phyloP scores from a whole-genome alignment of 208 protist genomes.

The Trypanosoma vivax region DNA sequence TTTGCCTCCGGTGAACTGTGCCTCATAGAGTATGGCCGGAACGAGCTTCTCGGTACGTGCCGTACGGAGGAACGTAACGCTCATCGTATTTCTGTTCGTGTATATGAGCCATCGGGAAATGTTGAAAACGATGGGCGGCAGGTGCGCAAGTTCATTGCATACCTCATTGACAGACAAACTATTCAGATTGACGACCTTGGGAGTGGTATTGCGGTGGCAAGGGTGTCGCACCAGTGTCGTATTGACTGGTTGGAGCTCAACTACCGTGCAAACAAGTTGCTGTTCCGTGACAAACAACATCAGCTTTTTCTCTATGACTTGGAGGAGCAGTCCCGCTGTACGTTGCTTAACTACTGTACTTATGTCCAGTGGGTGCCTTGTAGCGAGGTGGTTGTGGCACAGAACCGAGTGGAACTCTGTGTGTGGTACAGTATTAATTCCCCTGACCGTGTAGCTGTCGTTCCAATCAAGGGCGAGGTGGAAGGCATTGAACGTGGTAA shows the following conservation, averaged over 20 bases:
- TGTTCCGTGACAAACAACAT: constrained; percentile 96
- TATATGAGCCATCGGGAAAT: constrained; percentile 45
- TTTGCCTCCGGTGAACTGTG: constrained; percentile 95
- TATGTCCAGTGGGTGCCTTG: constrained; percentile 98
- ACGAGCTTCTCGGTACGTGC: constrained; percentile 92
- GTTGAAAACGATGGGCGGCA: constrained; percentile 11
- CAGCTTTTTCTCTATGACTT: constrained; percentile 94
- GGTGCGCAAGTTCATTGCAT: constrained; percentile 90
- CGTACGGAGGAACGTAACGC: constrained; percentile 95
- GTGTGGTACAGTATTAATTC: constrained; percentile 97
- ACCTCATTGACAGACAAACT: constrained; percentile 94
- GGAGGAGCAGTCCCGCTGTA: constrained; percentile 73
- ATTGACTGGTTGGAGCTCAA: constrained; percentile 97
- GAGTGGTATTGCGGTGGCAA: constrained; percentile 75
- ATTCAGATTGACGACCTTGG: constrained; percentile 93
- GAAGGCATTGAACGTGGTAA: constrained; percentile 93
- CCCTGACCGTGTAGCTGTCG: constrained; percentile 91
- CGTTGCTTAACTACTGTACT: constrained; percentile 93
- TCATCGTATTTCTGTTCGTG: constrained; percentile 91
- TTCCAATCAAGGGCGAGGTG: constrained; percentile 96
- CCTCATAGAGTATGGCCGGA: constrained; percentile 95
- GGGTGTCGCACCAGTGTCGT: constrained; percentile 86
- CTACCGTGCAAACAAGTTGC: constrained; percentile 87
- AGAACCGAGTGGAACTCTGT: constrained; percentile 93
- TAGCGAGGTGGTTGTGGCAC: constrained; percentile 97